Conservation (phyloP, 139 green algal genomes). For the Auxenochlorella protothecoides region DNA sequence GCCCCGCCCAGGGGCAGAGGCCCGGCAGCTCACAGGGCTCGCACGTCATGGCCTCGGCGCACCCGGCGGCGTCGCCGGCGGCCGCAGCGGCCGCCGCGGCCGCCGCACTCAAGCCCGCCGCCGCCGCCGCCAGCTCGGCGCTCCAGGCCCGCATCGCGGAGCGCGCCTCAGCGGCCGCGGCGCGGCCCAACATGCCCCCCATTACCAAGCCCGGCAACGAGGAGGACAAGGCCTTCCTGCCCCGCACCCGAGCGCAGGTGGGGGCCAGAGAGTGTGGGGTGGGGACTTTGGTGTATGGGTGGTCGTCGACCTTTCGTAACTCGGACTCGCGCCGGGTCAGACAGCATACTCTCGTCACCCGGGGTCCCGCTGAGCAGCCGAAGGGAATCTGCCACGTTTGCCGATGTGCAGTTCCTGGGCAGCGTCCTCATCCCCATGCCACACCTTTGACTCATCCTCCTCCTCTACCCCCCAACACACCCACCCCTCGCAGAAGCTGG, state of each 20-base stretch:
- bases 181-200: background rate
- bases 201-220: slow-evolving; percentile 10
- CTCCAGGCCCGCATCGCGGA: background rate
- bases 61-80: background rate
- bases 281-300: no score
- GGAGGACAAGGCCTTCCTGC: slow-evolving; percentile 8
- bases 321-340: no score
- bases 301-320: no score
- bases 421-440: no score
- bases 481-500: background rate
- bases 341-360: no score
- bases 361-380: no score
- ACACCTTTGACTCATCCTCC: no score
- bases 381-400: no score
- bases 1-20: background rate
- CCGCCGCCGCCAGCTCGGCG: background rate
- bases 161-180: background rate
- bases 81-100: background rate
- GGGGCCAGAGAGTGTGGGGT: background rate
- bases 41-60: no score
- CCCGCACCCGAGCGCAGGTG: slow-evolving; percentile 8
- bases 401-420: no score
- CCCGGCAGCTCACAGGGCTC: no score
- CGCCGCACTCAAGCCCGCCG: background rate
- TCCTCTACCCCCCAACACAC: no score